A percentile compares a stretch with the other conserved stretches of the same genome.
Conservation (phyloP, 2,329 filamentous ascomycete species). For the Diaporthe destruens region DNA sequence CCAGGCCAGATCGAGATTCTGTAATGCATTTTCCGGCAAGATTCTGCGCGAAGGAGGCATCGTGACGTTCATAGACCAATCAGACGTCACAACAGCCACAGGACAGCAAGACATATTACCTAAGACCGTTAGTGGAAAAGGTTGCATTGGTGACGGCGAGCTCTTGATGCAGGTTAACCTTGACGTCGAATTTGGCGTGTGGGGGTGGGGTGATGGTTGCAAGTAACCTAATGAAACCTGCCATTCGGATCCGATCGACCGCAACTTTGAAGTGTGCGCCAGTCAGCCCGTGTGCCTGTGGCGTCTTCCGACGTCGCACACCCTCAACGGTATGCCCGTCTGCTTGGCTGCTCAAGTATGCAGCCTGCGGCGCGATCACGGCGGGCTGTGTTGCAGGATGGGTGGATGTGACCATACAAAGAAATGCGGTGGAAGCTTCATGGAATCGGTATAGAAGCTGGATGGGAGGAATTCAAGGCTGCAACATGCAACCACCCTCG, state of each 20-base stretch:
- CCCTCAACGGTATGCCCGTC: not conserved
- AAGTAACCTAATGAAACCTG: constrained; percentile 31
- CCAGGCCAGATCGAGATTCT: too few relatives aligned
- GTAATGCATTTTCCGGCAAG: too few relatives aligned
- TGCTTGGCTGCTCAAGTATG: not conserved
- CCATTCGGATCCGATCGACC: constrained; percentile 20
- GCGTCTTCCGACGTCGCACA: constrained; percentile 15
- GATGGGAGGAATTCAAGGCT: not conserved
- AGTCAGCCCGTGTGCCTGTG: not conserved
- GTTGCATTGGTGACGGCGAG: constrained; percentile 10
- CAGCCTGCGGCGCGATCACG: too few relatives aligned
- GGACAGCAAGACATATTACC: not conserved
- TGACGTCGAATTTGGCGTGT: constrained; percentile 4
- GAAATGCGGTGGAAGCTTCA: not conserved
- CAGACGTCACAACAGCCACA: not conserved
- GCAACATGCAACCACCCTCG: constrained; percentile 1
- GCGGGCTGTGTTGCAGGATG: not conserved
- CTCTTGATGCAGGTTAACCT: not conserved
- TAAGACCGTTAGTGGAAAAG: not conserved
- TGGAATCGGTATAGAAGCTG: not conserved
- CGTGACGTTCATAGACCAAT: constrained; percentile 13
- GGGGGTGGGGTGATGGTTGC: not conserved
- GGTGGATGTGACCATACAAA: constrained; percentile 2
- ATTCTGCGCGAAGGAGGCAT: not conserved
- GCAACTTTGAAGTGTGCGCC: not conserved